These are phyloP conservation scores for Casuarina glauca DNA, from an alignment of 306 rosid genomes.

Conservation along the genomic window DNA sequence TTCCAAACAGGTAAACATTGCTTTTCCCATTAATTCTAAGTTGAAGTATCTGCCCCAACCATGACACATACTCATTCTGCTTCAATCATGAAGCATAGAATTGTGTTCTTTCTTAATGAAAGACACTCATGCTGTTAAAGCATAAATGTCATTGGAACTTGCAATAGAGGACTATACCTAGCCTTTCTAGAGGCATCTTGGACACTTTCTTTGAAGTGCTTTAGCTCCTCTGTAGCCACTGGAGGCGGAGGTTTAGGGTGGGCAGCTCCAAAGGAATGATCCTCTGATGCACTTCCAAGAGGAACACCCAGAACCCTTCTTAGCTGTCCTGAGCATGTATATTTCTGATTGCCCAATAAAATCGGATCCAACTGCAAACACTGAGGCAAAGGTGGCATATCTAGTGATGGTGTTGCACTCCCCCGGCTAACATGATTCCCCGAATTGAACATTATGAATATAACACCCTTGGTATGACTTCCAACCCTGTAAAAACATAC, in stretches of 20 bases:
- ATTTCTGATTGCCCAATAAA: slow-evolving; percentile 45
- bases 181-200: slow-evolving; percentile 77
- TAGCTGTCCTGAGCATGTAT: slow-evolving; percentile 55
- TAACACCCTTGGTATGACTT: slow-evolving; percentile 28
- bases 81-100: neutral
- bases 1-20: slow-evolving; percentile 7
- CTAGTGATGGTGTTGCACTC: slow-evolving; percentile 50
- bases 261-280: slow-evolving; percentile 62
- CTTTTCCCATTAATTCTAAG: slow-evolving; percentile 19
- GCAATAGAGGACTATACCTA: slow-evolving; percentile 48
- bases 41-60: neutral
- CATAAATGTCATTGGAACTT: slow-evolving; percentile 14
- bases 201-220: slow-evolving; percentile 75
- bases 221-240: slow-evolving; percentile 65
- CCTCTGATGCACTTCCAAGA: slow-evolving; percentile 52
- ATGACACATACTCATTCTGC: neutral
- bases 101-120: neutral
- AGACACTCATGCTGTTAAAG: neutral
- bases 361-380: slow-evolving; percentile 80
- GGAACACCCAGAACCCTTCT: slow-evolving; percentile 79
- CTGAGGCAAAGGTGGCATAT: slow-evolving; percentile 74
- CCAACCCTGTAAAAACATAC: slow-evolving; percentile 18
- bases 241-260: slow-evolving; percentile 59
- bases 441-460: slow-evolving; percentile 56
- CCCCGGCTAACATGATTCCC: slow-evolving; percentile 57